phyloP scores from a whole-genome alignment of 1,139 yeast genomes.

The Kodamaea sp. region DNA sequence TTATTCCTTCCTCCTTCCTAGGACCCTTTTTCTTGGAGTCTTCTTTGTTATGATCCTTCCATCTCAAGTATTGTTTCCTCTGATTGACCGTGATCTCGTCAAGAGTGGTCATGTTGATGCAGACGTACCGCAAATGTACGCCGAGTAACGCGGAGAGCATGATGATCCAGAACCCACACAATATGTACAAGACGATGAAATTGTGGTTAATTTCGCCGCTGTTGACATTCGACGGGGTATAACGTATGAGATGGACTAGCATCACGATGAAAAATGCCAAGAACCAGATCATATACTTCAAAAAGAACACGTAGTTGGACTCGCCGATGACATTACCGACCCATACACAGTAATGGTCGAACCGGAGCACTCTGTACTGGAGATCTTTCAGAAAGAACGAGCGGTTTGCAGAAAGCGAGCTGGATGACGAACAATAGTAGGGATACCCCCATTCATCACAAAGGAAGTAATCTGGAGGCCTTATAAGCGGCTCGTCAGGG shows the following conservation, averaged over 20 bases:
- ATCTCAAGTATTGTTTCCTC: constrained; percentile 22
- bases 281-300: constrained; percentile 47
- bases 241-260: constrained; percentile 26
- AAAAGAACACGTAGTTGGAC: constrained; percentile 51
- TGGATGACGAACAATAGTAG: constrained; percentile 56
- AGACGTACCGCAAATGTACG: constrained; percentile 40
- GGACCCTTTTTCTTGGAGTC: constrained; percentile 20
- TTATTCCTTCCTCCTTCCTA: constrained; percentile 30
- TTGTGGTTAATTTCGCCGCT: constrained; percentile 44
- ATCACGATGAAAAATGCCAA: constrained; percentile 30
- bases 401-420: constrained; percentile 54
- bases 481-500: constrained; percentile 20
- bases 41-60: constrained; percentile 15
- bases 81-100: constrained; percentile 25
- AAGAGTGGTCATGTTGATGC: constrained; percentile 46
- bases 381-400: constrained; percentile 54
- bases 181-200: constrained; percentile 41
- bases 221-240: constrained; percentile 25
- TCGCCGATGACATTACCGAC: constrained; percentile 61
- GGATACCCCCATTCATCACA: constrained; percentile 67
- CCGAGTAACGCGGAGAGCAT: constrained; percentile 40
- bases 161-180: constrained; percentile 42
- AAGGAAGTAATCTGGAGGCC: constrained; percentile 49
- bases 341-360: constrained; percentile 71
- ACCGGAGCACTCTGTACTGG: constrained; percentile 51